Evolutionary conservation across 2,329 filamentous ascomycete genomes (phyloP).

Genomic region (Fusarium graminum): DNA sequence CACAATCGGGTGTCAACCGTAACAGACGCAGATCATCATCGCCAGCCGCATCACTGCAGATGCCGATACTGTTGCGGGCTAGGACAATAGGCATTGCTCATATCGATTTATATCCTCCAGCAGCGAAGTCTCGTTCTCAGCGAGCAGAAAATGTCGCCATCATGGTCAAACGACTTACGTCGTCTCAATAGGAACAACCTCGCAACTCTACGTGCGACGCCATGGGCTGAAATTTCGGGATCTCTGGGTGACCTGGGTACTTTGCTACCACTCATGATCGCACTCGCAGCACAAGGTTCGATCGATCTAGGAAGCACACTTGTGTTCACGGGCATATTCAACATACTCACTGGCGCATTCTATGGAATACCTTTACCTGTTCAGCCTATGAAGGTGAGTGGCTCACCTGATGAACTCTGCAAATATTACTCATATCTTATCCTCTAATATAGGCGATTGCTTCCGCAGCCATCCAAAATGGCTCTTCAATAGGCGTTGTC

Average conservation of each 20-base stretch:
- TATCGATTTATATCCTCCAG: too few relatives aligned
- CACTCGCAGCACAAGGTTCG: constrained; percentile 80
- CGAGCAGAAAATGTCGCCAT: constrained; percentile 37
- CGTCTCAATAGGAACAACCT: constrained; percentile 63
- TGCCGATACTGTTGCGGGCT: too few relatives aligned
- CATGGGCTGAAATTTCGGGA: constrained; percentile 83
- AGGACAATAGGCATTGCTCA: too few relatives aligned
- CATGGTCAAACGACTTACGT: constrained; percentile 50
- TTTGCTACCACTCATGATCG: constrained; percentile 88
- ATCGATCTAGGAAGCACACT: constrained; percentile 87
- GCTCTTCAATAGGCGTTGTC: constrained; percentile 66
- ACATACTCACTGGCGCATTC: constrained; percentile 81
- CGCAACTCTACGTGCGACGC: constrained; percentile 60
- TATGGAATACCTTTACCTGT: constrained; percentile 94
- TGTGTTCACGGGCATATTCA: constrained; percentile 89
- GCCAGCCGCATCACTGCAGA: too few relatives aligned
- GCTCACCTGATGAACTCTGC: background rate
- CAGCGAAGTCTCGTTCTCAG: background rate
- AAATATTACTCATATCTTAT: background rate
- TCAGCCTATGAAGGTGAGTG: constrained; percentile 79
- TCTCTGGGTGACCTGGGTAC: constrained; percentile 91
- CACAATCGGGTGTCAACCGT: too few relatives aligned
- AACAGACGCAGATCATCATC: too few relatives aligned
- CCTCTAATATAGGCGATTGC: constrained; percentile 76
- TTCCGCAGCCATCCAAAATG: constrained; percentile 83